Conservation (phyloP, 2,329 filamentous ascomycete genomes). For the Colletotrichum phormii region DNA sequence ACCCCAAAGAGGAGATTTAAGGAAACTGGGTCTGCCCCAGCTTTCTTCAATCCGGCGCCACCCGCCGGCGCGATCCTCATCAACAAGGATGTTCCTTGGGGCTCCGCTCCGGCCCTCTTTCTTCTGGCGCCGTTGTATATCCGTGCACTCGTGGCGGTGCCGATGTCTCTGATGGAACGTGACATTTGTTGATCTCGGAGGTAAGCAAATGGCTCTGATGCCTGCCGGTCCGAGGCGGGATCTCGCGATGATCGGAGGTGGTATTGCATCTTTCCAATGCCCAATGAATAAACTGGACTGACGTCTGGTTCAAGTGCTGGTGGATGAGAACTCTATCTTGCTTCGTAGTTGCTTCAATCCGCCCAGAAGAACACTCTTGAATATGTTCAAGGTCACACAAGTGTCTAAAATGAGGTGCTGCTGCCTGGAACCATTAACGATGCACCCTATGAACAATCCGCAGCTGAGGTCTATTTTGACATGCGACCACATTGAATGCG, state of each 20-base stretch:
- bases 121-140: too few species aligned
- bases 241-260: neutral
- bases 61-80: constrained; percentile 2
- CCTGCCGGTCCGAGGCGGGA: neutral
- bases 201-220: neutral
- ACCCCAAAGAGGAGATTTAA: neutral
- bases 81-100: constrained; percentile 7
- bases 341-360: too few species aligned
- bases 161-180: constrained; percentile 33
- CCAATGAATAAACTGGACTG: neutral
- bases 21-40: constrained; percentile 28
- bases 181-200: constrained; percentile 3
- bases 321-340: too few species aligned
- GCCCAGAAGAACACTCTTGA: too few species aligned
- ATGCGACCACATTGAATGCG: too few species aligned
- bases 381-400: too few species aligned
- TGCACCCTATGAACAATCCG: too few species aligned
- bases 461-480: too few species aligned
- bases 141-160: neutral
- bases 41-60: constrained; percentile 10
- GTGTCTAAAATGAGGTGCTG: too few species aligned
- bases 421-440: too few species aligned
- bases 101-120: constrained; percentile 15
- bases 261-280: neutral
- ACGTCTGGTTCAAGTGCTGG: neutral